Evolutionary conservation across 306 rosid genomes (phyloP), one percentile per base, ranked within the genome.

Genomic region (Quercus aquifolioides): DNA sequence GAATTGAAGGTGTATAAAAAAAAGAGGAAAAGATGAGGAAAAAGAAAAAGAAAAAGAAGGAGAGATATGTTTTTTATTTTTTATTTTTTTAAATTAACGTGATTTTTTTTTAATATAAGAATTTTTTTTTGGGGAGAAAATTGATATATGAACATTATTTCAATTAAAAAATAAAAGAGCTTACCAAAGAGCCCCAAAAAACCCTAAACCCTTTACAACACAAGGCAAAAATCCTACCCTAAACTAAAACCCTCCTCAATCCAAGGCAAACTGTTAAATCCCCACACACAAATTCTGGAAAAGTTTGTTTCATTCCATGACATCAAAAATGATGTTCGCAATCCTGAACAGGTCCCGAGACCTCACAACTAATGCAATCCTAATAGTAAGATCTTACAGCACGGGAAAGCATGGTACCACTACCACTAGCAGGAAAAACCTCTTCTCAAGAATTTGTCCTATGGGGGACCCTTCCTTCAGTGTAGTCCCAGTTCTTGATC

Each of bases 391-490:
- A 77, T 41, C 82, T 5, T 80, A 62, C 74, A 78, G 75, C 80
- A 77, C 89, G 4, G 55, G 35, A 69, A 76, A 56, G 43, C 52
- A n/a, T 49, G 11, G 59, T 35, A 26, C 72, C 41, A 26, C 74
- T 35, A 31, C 72, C 41, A 21, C 74, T 49, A 10, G 55, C 38
- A 57, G 83, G 9, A 85, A 55, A 64, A 87, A 85, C 76, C 92
- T 90, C 55, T 83, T 55, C 80, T 82, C 87, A 0, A 81, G 89
- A 84, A 90, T 92, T 65, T 86, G 90, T 70, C 95, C 91, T 56
- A 81, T 87, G 9, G 90, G 95, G 6, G 78, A 87, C 70, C 95
- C 95, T 78, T 88, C 88, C 1, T n/a, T 87, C 63, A 90, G 79
- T 79, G 17, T 90, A 4, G 76, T 59, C 15, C 92, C 92, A 21